These are phyloP conservation scores for Calonectria honghensis DNA, from an alignment of 2,329 filamentous ascomycete species.

Conservation along the genomic window DNA sequence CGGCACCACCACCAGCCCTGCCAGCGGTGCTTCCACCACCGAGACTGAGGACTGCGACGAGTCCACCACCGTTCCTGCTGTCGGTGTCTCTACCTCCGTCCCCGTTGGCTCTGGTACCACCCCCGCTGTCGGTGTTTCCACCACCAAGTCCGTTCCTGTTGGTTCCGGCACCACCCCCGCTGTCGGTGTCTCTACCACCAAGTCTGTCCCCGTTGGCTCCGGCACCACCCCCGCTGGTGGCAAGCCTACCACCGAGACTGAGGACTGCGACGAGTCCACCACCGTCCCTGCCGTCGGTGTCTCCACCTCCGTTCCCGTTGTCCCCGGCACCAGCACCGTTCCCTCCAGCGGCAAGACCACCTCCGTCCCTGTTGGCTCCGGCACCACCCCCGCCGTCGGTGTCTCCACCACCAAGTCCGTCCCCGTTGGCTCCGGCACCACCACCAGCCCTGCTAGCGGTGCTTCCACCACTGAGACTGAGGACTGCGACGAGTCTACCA, in stretches of 20 bases:
- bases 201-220: constrained; percentile 4
- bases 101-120: background rate
- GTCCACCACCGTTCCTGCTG: constrained; percentile 17
- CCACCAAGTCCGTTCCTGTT: constrained; percentile 14
- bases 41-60: background rate
- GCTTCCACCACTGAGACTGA: constrained; percentile 24
- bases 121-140: background rate
- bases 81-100: background rate
- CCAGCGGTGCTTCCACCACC: background rate
- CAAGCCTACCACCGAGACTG: constrained; percentile 20
- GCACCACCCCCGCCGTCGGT: background rate
- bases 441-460: constrained; percentile 20
- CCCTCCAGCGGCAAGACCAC: constrained; percentile 12
- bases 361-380: background rate
- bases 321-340: background rate
- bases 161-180: too few relatives aligned
- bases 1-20: too few relatives aligned
- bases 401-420: constrained; percentile 7
- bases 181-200: background rate
- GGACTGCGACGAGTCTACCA: constrained; percentile 29
- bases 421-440: background rate
- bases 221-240: constrained; percentile 29
- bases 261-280: constrained; percentile 34
- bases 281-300: constrained; percentile 34
- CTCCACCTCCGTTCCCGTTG: constrained; percentile 28